Evolutionary conservation across 2,329 filamentous ascomycete genomes (phyloP).

Genomic region (Clarireedia paspali): DNA sequence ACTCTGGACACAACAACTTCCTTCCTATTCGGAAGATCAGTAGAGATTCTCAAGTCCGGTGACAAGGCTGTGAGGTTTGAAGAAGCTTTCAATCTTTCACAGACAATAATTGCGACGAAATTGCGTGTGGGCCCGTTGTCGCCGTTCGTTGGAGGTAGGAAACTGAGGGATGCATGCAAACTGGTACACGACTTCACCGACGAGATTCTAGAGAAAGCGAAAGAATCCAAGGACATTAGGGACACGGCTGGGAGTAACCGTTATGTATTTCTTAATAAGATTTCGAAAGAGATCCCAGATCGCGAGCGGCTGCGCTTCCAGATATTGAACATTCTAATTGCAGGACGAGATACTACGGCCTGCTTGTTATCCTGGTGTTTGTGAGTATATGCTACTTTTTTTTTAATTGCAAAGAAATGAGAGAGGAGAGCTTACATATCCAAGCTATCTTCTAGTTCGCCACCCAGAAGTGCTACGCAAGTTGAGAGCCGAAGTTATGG

Average conservation of each 20-base stretch:
- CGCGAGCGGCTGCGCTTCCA: conserved; percentile 26
- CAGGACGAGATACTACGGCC: conserved; percentile 37
- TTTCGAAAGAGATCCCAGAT: conserved; percentile 30
- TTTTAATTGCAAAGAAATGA: neutral
- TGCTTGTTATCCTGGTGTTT: conserved; percentile 33
- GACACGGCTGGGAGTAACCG: conserved; percentile 29
- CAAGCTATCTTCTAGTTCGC: conserved; percentile 8
- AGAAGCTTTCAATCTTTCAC: conserved; percentile 32
- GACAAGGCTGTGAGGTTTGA: conserved; percentile 21
- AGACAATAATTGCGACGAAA: conserved; percentile 26
- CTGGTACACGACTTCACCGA: conserved; percentile 15
- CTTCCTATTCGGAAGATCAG: conserved; percentile 46
- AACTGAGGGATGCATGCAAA: conserved; percentile 18
- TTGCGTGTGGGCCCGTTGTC: conserved; percentile 20
- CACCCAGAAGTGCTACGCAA: conserved; percentile 9
- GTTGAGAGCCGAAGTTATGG: neutral
- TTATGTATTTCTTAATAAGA: neutral
- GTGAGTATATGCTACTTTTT: conserved; percentile 2
- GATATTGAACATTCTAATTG: conserved; percentile 30
- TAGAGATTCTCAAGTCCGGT: conserved; percentile 10
- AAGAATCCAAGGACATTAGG: conserved; percentile 1
- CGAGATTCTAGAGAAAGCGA: neutral
- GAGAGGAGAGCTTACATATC: neutral
- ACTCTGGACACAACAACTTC: conserved; percentile 48
- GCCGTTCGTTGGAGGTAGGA: conserved; percentile 8